Evolutionary conservation across 495 filamentous ascomycete genomes (phyloP), one percentile per base, ranked within the genome.

Genomic region (Neurospora hispaniola): DNA sequence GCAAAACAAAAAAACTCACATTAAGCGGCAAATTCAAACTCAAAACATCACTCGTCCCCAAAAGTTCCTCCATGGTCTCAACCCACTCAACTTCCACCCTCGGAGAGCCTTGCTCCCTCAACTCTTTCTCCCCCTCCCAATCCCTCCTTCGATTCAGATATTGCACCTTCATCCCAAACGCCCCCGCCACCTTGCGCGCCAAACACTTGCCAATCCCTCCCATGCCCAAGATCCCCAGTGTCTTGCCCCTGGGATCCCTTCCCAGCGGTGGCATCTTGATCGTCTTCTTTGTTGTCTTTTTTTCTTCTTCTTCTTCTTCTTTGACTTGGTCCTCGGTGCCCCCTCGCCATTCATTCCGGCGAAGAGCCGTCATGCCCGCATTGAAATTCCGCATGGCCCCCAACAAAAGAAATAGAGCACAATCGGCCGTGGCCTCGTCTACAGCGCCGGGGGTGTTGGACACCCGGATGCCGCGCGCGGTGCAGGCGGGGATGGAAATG

Each of bases 181-280:
- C 87, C 74, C 83, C 81, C 0, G 86, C 89, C 54, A 62, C 54
- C 79, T 83, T 82, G 16, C 76, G 74, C 2, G 83, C 84, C 74
- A 85, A 41, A 10, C 8, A 10, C 4, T 88, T 84, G 1, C 94
- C 94, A 70, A 97, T 97, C 0, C 93, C 93, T 10, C 94, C 94
- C 92, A 97, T 94, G 9, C 94, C 94, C 44, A 97, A 78, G 72
- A 97, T 92, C 3, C 93, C 93, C 0, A 96, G 85, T 1, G 86
- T 82, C 78, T 94, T 94, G 16, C 86, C 88, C 73, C 89, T 83
- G 9, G 93, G 93, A 78, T 94, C 91, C 72, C 88, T 88, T 54
- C 90, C 90, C 54, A 91, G 80, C 48, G 73, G 71, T 1, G 81
- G 80, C 18, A 66, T 70, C 0, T 41, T 31, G 8, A 40, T 70